Evolutionary conservation across 2,329 filamentous ascomycete species (phyloP), one percentile per base, ranked within the genome.

Genomic region (Teratosphaeria gauchensis): DNA sequence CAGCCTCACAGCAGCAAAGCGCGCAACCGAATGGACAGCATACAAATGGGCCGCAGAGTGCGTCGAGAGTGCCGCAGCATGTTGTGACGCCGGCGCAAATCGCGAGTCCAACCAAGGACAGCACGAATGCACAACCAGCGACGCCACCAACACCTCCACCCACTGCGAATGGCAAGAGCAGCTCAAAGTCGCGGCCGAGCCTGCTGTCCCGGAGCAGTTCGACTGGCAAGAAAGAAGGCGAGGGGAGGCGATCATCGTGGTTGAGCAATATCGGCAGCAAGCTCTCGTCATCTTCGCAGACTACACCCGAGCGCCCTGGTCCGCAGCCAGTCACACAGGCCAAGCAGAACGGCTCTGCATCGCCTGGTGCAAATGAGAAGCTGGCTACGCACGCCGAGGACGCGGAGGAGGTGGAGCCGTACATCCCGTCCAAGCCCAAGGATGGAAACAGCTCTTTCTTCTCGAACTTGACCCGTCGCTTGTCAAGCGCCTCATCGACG

Each of bases 241-340:
- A 64, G 12, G 70, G 68, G 56, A 82, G 90, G 63, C 77, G 84
- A 58, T 86, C 85, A 62, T 96, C 92, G 14, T 99, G 94, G 94
- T 92, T 97, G 69, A 90, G 89, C 58, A 96, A 85, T 69, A 84
- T 97, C 65, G 95, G 90, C 63, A 92, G 90, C 64, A 96, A 95
- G 72, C 96, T 97, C 76, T 91, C 89, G 2, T 67, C 66, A 16
- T 63, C 62, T 4, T 63, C 66, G 4, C 60, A 69, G 46, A 63
- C 59, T 53, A 59, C 65, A 52, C 63, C 61, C 33, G 65, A 62
- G 57, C 62, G 59, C 35, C 61, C 58, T 58, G 59, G 24, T 12
- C 52, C 60, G 9, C 48, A 30, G 11, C 58, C 64, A 6, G 33
- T 58, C 28, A 59, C 59, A 19, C 56, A 58, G 24, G 52, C 59